A percentile compares a stretch with the other conserved stretches of the same genome.
Conservation (phyloP, 331 rosid genomes). For the Acacia pycnantha region DNA sequence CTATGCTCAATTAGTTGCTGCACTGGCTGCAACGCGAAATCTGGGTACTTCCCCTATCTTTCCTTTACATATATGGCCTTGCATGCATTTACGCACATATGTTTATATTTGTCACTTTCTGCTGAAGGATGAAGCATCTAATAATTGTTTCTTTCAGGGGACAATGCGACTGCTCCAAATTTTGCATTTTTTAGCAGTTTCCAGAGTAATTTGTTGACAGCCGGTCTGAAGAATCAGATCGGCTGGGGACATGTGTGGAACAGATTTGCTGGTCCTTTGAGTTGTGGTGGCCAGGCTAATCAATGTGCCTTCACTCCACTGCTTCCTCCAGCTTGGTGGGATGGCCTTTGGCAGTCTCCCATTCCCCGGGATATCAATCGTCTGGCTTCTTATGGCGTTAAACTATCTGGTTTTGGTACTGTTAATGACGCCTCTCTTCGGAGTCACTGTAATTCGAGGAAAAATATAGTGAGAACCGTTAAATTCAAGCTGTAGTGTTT, state of each 20-base stretch:
- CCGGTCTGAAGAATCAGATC: conserved; percentile 78
- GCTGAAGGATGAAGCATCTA: neutral
- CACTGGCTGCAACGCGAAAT: conserved; percentile 78
- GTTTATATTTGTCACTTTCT: neutral
- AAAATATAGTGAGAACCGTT: conserved; percentile 57
- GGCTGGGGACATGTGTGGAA: conserved; percentile 99
- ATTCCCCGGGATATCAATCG: conserved; percentile 62
- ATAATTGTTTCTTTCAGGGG: conserved; percentile 48
- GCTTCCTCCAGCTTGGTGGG: conserved; percentile 98
- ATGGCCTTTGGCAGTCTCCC: conserved; percentile 91
- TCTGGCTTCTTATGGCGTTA: conserved; percentile 68
- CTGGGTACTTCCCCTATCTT: conserved; percentile 45
- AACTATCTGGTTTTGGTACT: conserved; percentile 60
- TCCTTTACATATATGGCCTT: neutral
- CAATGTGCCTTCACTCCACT: conserved; percentile 91
- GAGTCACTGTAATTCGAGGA: conserved; percentile 65
- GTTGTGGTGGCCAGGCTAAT: conserved; percentile 63
- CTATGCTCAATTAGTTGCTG: conserved; percentile 93
- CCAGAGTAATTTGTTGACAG: conserved; percentile 70
- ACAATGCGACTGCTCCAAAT: conserved; percentile 46
- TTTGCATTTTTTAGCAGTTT: conserved; percentile 83
- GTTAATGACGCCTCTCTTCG: conserved; percentile 54
- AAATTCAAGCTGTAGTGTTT: conserved; percentile 54
- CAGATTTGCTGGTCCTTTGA: conserved; percentile 84
- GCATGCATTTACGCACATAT: neutral